Evolutionary conservation across 2,329 filamentous ascomycete genomes (phyloP).

Genomic region (Herpotrichia juniperi): DNA sequence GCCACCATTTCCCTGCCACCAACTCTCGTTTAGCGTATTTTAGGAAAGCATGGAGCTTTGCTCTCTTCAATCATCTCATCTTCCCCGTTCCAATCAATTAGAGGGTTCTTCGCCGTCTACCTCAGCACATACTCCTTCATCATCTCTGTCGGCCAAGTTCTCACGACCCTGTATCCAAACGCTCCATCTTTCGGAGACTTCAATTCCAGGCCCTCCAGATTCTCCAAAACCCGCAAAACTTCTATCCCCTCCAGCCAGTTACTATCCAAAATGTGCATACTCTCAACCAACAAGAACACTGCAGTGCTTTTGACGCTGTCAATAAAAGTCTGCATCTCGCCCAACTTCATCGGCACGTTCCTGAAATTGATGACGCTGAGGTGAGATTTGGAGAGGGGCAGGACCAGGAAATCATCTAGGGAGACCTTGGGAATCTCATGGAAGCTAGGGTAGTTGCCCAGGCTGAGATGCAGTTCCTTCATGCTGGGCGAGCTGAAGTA

Average conservation of each 20-base stretch:
- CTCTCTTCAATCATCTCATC: too few relatives aligned
- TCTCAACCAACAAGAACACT: background rate
- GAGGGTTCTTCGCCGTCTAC: constrained; percentile 1
- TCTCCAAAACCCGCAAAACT: background rate
- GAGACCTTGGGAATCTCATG: background rate
- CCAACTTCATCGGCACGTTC: background rate
- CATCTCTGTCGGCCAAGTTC: background rate
- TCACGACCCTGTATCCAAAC: background rate
- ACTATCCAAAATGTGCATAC: background rate
- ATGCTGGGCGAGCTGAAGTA: constrained; percentile 1
- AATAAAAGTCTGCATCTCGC: background rate
- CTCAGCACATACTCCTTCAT: background rate
- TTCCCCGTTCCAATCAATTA: background rate
- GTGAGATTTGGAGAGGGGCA: background rate
- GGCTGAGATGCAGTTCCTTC: background rate
- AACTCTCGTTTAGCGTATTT: too few relatives aligned
- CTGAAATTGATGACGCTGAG: background rate
- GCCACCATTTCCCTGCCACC: too few relatives aligned
- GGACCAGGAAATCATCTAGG: background rate
- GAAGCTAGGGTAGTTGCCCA: constrained; percentile 4
- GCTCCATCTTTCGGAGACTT: background rate
- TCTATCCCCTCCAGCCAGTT: background rate
- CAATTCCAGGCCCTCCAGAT: background rate
- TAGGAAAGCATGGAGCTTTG: too few relatives aligned
- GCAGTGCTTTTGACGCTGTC: background rate